These are phyloP conservation scores for Ophiosphaerella korrae DNA, from an alignment of 2,329 filamentous ascomycete species.

Conservation along the genomic window DNA sequence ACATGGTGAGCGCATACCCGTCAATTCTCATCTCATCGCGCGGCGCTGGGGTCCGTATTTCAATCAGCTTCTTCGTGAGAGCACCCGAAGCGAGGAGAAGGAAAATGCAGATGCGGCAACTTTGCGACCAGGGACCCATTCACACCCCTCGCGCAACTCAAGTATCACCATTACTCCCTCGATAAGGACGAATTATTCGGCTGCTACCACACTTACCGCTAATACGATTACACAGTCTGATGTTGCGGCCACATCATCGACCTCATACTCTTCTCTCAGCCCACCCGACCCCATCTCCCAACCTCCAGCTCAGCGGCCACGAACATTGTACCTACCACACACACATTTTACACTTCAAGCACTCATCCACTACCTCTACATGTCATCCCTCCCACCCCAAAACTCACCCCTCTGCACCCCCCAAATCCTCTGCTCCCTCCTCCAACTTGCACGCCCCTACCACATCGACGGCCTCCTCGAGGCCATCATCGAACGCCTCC, in stretches of 20 bases:
- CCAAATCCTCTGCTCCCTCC: conserved; percentile 91
- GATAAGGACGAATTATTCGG: conserved; percentile 57
- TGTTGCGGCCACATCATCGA: conserved; percentile 48
- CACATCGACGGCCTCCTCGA: conserved; percentile 91
- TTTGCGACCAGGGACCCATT: conserved; percentile 64
- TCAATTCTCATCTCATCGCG: conserved; percentile 88
- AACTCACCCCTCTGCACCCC: conserved; percentile 84
- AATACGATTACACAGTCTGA: conserved; percentile 43
- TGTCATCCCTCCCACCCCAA: conserved; percentile 79
- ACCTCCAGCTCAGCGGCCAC: conserved; percentile 70
- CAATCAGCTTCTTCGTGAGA: conserved; percentile 85
- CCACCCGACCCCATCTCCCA: conserved; percentile 60
- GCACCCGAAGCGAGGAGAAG: conserved; percentile 65
- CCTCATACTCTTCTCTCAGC: conserved; percentile 52
- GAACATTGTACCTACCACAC: conserved; percentile 91
- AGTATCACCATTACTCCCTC: conserved; percentile 82
- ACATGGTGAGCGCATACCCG: conserved; percentile 86
- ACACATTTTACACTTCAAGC: conserved; percentile 88
- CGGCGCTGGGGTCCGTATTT: conserved; percentile 96
- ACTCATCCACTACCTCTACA: conserved; percentile 91
- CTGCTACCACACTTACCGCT: conserved; percentile 50
- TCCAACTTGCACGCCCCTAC: conserved; percentile 92
- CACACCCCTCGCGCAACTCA: conserved; percentile 72
- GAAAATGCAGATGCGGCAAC: conserved; percentile 71
- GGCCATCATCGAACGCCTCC: conserved; percentile 87